phyloP scores from a whole-genome alignment of 257 asterid species.

The Rauvolfia tetraphylla region DNA sequence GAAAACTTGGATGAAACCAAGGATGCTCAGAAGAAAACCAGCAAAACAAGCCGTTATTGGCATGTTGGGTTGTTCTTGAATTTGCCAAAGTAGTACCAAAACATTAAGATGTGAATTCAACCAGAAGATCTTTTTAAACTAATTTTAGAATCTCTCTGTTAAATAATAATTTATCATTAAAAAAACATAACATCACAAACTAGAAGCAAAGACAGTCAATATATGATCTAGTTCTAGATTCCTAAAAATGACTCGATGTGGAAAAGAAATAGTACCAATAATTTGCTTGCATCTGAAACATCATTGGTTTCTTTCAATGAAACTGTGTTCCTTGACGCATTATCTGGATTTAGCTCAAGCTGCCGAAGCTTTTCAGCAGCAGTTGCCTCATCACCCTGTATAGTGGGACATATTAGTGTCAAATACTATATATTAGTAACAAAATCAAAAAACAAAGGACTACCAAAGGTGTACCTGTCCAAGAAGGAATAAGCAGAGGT shows the following conservation, averaged over 20 bases:
- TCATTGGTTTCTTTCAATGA: conserved; percentile 55
- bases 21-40: background rate
- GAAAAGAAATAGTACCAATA: conserved; percentile 52
- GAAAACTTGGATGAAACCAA: background rate
- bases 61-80: background rate
- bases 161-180: background rate
- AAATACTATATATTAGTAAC: background rate
- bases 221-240: conserved; percentile 7
- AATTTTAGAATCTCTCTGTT: background rate
- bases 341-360: conserved; percentile 50
- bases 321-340: conserved; percentile 48
- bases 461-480: conserved; percentile 65
- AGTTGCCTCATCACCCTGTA: conserved; percentile 84
- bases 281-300: conserved; percentile 50
- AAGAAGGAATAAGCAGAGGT: conserved; percentile 87
- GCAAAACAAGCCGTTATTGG: background rate
- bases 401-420: conserved; percentile 16
- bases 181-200: background rate
- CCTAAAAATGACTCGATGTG: background rate
- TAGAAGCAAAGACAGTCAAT: background rate
- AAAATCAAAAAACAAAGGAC: conserved; percentile 17
- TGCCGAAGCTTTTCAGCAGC: conserved; percentile 70
- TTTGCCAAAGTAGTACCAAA: background rate
- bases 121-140: background rate
- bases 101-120: background rate